A percentile compares a stretch with the other conserved stretches of the same genome.
Evolutionary conservation across 768 basidiomycete species (phyloP).

Genomic region (Trametes cinnabarina): DNA sequence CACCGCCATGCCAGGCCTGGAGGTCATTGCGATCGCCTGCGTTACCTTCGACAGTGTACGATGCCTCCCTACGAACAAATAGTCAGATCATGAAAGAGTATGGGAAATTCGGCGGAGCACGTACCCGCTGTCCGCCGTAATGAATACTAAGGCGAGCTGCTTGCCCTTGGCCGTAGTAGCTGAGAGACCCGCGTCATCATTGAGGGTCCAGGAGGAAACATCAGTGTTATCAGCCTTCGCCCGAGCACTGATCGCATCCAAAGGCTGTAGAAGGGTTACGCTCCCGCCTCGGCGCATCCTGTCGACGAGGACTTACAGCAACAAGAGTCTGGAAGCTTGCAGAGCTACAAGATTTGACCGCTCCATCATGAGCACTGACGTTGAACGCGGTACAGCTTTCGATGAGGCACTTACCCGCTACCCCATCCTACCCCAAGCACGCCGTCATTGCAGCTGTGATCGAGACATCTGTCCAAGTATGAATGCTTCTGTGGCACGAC

Average conservation of each 20-base stretch:
- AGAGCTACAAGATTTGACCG: conserved; percentile 33
- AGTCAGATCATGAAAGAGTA: background rate
- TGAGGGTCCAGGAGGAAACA: conserved; percentile 43
- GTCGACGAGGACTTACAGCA: conserved; percentile 30
- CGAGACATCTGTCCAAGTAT: conserved; percentile 38
- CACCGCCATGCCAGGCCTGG: conserved; percentile 28
- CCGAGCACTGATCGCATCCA: conserved; percentile 43
- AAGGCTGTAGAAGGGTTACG: conserved; percentile 21
- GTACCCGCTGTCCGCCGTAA: conserved; percentile 39
- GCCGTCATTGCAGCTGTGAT: conserved; percentile 57
- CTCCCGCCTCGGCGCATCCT: background rate
- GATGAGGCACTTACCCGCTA: conserved; percentile 23
- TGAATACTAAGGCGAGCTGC: conserved; percentile 54
- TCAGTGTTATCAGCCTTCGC: conserved; percentile 36
- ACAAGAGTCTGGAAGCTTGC: conserved; percentile 52
- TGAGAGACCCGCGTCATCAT: conserved; percentile 49
- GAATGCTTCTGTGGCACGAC: background rate
- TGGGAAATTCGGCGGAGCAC: background rate
- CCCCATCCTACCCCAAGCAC: conserved; percentile 63
- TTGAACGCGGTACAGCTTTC: background rate
- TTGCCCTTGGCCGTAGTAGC: conserved; percentile 46
- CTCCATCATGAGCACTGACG: background rate
- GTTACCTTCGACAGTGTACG: conserved; percentile 34
- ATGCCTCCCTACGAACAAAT: conserved; percentile 24
- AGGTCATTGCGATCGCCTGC: conserved; percentile 33